Conservation (phyloP, 345 rosid genomes). For the Excoecaria agallocha region DNA sequence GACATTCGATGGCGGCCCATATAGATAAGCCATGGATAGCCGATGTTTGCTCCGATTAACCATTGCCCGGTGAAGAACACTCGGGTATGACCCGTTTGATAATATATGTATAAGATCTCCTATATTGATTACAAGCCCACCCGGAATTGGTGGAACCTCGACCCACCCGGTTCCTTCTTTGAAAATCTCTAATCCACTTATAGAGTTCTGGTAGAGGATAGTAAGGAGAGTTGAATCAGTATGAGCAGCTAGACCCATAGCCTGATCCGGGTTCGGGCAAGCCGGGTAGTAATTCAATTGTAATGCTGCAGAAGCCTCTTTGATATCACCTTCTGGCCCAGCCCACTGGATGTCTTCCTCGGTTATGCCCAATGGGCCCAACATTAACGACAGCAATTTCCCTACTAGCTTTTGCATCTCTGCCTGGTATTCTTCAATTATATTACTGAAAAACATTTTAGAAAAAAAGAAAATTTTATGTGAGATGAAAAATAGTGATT, state of each 20-base stretch:
- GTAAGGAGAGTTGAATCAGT: conserved; percentile 85
- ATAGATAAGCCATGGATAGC: conserved; percentile 62
- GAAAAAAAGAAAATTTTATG: too few species aligned
- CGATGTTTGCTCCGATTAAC: conserved; percentile 59
- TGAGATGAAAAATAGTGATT: background rate
- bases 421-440: conserved; percentile 51
- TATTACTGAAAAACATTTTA: conserved; percentile 37
- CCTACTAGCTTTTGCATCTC: conserved; percentile 68
- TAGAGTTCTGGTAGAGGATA: conserved; percentile 64
- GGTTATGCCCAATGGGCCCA: conserved; percentile 64
- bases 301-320: conserved; percentile 40
- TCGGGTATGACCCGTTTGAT: conserved; percentile 72
- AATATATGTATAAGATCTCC: conserved; percentile 87
- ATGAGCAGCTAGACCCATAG: conserved; percentile 94
- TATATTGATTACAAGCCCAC: conserved; percentile 60
- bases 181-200: conserved; percentile 65
- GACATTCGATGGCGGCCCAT: conserved; percentile 64
- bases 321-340: conserved; percentile 32
- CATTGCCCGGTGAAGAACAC: conserved; percentile 76
- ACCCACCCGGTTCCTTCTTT: conserved; percentile 72
- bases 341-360: conserved; percentile 62
- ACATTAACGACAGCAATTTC: conserved; percentile 59
- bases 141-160: conserved; percentile 53
- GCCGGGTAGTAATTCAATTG: conserved; percentile 80
- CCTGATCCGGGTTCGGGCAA: conserved; percentile 83